Conservation (phyloP, 2,329 filamentous ascomycete genomes). For the Aurifilum marmelostoma region DNA sequence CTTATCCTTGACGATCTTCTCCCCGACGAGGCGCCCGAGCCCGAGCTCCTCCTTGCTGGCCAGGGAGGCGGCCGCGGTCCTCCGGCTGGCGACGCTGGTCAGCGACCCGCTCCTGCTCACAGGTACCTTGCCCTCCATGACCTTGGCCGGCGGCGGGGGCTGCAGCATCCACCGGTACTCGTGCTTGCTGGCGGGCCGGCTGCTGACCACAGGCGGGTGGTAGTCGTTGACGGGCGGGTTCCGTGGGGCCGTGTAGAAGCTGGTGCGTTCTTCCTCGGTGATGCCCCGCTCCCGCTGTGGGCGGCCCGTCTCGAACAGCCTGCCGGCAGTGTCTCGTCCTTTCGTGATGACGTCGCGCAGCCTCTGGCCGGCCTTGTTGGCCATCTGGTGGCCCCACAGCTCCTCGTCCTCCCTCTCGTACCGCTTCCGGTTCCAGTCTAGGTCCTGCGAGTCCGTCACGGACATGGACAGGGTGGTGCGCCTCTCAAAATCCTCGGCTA, state of each 20-base stretch:
- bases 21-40: conserved; percentile 48
- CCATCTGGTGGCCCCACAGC: conserved; percentile 71
- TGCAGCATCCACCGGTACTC: conserved; percentile 91
- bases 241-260: conserved; percentile 62
- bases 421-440: conserved; percentile 72
- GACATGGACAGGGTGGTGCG: conserved; percentile 44
- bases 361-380: conserved; percentile 53
- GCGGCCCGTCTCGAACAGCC: conserved; percentile 53
- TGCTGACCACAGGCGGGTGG: conserved; percentile 82
- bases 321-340: conserved; percentile 59
- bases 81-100: conserved; percentile 53
- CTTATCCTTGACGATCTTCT: conserved; percentile 52
- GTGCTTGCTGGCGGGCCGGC: conserved; percentile 67
- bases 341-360: conserved; percentile 62
- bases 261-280: conserved; percentile 53
- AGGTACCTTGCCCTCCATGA: conserved; percentile 86
- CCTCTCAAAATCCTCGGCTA: conserved; percentile 49
- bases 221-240: conserved; percentile 83
- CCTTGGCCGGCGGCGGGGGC: conserved; percentile 82
- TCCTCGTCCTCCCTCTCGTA: conserved; percentile 90
- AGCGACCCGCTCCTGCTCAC: conserved; percentile 66
- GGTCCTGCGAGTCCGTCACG: conserved; percentile 45
- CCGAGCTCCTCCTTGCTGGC: conserved; percentile 43
- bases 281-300: conserved; percentile 57
- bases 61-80: conserved; percentile 39